Evolutionary conservation across 2,329 filamentous ascomycete species (phyloP).

Genomic region (Colletotrichum limetticola): DNA sequence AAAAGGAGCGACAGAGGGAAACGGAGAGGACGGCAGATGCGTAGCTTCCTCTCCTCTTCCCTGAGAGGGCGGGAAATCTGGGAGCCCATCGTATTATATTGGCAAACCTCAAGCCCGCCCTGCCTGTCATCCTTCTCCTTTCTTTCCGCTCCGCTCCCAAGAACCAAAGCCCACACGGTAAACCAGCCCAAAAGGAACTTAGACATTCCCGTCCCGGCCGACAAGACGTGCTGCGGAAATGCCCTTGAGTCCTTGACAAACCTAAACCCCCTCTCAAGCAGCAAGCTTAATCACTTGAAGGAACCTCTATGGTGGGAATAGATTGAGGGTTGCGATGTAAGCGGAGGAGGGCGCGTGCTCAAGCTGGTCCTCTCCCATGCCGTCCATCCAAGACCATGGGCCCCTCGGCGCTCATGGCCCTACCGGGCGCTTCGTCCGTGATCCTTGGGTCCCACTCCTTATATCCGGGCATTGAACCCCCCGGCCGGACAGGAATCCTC

Average conservation of each 20-base stretch:
- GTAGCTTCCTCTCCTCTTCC: neutral
- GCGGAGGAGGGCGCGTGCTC: constrained; percentile 14
- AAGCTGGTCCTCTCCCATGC: neutral
- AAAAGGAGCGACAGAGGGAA: constrained; percentile 4
- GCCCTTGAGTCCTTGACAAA: neutral
- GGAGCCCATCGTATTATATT: constrained; percentile 1
- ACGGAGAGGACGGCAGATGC: neutral
- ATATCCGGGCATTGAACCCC: constrained; percentile 25
- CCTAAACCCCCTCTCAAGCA: neutral
- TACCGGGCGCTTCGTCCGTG: constrained; percentile 22
- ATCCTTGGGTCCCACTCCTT: constrained; percentile 17
- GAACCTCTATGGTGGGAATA: constrained; percentile 25
- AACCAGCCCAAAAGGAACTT: neutral
- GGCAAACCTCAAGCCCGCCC: neutral
- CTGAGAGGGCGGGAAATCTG: neutral
- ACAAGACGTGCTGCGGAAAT: neutral
- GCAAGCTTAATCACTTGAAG: constrained; percentile 6
- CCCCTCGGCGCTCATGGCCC: constrained; percentile 15
- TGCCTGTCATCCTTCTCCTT: neutral
- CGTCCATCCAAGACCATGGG: constrained; percentile 1
- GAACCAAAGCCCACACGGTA: neutral
- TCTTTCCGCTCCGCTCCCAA: constrained; percentile 12
- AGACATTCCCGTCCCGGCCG: neutral
- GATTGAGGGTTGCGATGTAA: constrained; percentile 28
- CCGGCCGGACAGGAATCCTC: neutral